These are phyloP conservation scores for Sugiyamaella chiloensis DNA, from an alignment of 805 yeast species.

Conservation along the genomic window DNA sequence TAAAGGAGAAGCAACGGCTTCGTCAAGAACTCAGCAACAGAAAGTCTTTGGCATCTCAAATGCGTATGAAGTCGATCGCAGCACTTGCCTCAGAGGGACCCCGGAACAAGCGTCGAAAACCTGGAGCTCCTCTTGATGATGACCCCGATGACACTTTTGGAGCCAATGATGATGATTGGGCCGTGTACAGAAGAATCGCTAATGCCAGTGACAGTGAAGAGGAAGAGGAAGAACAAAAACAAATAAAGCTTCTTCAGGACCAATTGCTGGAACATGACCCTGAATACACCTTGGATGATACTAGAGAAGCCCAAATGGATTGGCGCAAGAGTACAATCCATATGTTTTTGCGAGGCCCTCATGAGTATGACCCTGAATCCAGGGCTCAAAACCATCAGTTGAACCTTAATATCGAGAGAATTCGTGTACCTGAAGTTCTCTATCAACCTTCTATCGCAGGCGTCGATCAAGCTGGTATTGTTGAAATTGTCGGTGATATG, in stretches of 20 bases:
- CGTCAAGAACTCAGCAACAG: constrained; percentile 79
- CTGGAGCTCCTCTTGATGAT: constrained; percentile 53
- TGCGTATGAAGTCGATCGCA: constrained; percentile 87
- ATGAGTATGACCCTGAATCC: constrained; percentile 76
- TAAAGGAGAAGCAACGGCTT: constrained; percentile 66
- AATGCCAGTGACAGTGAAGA: constrained; percentile 73
- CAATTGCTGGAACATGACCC: constrained; percentile 81
- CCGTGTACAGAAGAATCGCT: constrained; percentile 78
- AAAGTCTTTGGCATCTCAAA: constrained; percentile 87
- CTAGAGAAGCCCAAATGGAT: constrained; percentile 68
- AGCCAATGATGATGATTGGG: constrained; percentile 95
- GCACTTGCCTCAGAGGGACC: constrained; percentile 69
- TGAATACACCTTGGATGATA: constrained; percentile 75
- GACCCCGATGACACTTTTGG: constrained; percentile 95
- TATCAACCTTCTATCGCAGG: constrained; percentile 95
- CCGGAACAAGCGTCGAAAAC: constrained; percentile 24
- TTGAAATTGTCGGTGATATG: constrained; percentile 69
- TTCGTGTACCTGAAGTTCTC: constrained; percentile 85
- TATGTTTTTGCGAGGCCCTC: constrained; percentile 84
- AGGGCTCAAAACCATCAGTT: constrained; percentile 86
- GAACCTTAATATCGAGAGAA: constrained; percentile 85
- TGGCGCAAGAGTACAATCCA: constrained; percentile 82
- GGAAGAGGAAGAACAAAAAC: constrained; percentile 60
- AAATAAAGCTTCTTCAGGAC: constrained; percentile 53
- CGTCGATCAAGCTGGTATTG: constrained; percentile 90